Evolutionary conservation across 805 yeast genomes (phyloP), one percentile per base, ranked within the genome.

Genomic region (Candida insectalens): DNA sequence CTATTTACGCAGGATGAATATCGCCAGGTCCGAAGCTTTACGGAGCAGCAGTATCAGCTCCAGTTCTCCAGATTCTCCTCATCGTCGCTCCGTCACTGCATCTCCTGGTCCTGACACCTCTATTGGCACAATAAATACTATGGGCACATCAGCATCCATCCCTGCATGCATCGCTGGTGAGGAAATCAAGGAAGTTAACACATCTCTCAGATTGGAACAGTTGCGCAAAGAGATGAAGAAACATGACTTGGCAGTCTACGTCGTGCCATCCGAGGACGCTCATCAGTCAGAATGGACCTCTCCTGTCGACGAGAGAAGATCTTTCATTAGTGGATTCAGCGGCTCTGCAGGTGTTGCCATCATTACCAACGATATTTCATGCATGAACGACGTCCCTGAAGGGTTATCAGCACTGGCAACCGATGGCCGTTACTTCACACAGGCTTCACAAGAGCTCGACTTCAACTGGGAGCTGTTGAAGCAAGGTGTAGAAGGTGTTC

Each of bases 201-300:
- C 78, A n/a, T 64, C 71, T 13, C 56, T 66, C 32, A 74, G 88
- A 46, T 62, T 88, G 32, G 65, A 60, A 27, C 63, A 62, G 15
- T 60, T 88, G 38, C 69, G 96, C 48, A 45, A 58, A 27, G 63
- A 69, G 40, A 83, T 92, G 88, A 69, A 66, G 29, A 57, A 65
- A 29, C 54, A 73, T 36, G 46, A 50, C 33, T 52, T 89, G 25
- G 83, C 79, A 8, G 77, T 84, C 22, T 89, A 92, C 54, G 65
- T 72, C 10, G 38, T 59, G 13, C 78, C 79, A 6, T 67, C 76
- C 7, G 78, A 73, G 50, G 82, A 74, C 52, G 73, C 69, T 33
- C 82, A 74, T 51, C 81, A 74, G 52, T 63, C 71, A n/a, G 81
- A 74, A 48, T 74, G 74, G 41, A 72, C 73, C 17, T 61, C 77